Evolutionary conservation across 192 early-diverging fungal genomes (phyloP), one percentile per base, ranked within the genome.

Genomic region (Gigaspora rosea): DNA sequence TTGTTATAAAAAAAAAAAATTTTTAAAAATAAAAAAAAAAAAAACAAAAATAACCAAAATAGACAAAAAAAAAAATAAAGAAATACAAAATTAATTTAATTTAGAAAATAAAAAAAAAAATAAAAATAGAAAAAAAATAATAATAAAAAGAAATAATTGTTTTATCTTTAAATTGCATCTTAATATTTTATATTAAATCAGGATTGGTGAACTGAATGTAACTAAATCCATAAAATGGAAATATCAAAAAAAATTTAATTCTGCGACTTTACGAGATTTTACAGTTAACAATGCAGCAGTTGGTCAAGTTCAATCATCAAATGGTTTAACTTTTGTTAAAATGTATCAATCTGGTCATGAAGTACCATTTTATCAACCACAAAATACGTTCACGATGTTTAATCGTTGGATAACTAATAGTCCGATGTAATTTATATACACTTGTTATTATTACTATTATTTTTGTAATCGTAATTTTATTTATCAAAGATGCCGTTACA

Each of bases 301-400:
- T 12, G 85, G 85, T 22, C 78, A 84, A 75, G 47, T 84, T 66
- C 67, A 81, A 35, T 78, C 62, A 49, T 64, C 32, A 63, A 78
- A 18, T 50, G 4, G 48, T 69, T 58, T 86, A 50, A 78, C 84
- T 8, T 86, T 87, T 75, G 20, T 87, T 41, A 67, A 72, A 59
- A 66, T 86, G 4, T 86, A 76, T 57, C 80, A 79, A 32, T 80
- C 84, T 52, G 85, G 85, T 63, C 85, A 86, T 73, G 85, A 84
- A 75, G 85, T 86, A 16, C 83, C 85, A 18, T 86, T 80, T 78
- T 81, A 86, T 76, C 85, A 86, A 74, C 81, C 82, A 22, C 33
- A 81, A 51, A 51, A 47, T 13, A 61, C 85, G 22, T 57, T 78
- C 8, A 52, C 61, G 9, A 85, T 86, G 78, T 79, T 86, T 64